Evolutionary conservation across 441 rosid species (phyloP).

Genomic region (Lepidium campestre): DNA sequence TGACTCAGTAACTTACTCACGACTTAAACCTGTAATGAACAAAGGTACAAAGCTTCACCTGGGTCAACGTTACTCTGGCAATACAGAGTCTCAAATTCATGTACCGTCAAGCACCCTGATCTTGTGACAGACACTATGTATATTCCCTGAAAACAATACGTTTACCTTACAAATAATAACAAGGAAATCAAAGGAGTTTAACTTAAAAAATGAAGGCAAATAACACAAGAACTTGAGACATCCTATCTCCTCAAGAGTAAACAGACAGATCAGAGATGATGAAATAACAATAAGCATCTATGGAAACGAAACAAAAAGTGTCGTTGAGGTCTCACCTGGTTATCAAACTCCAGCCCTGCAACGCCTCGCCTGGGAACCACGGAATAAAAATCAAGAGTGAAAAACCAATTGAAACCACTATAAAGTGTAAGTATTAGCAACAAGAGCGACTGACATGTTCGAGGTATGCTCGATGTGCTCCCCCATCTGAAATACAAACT

Average conservation of each 20-base stretch:
- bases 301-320: background rate
- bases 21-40: background rate
- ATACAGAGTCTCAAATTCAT: conserved; percentile 80
- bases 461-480: background rate
- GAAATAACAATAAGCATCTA: background rate
- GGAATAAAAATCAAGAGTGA: background rate
- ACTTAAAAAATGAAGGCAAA: background rate
- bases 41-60: conserved; percentile 17
- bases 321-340: conserved; percentile 40
- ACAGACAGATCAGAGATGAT: background rate
- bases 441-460: conserved; percentile 13
- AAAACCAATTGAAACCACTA: background rate
- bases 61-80: conserved; percentile 36
- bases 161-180: background rate
- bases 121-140: conserved; percentile 73
- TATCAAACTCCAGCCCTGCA: conserved; percentile 70
- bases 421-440: background rate
- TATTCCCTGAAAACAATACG: conserved; percentile 52
- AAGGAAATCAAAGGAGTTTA: background rate
- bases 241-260: background rate
- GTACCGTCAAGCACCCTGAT: conserved; percentile 79
- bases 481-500: conserved; percentile 31
- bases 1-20: background rate
- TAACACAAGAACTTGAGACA: background rate
- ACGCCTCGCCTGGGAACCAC: conserved; percentile 52